These are phyloP conservation scores for Fusarium lyarnte DNA, from an alignment of 2,329 filamentous ascomycete species.

Conservation along the genomic window DNA sequence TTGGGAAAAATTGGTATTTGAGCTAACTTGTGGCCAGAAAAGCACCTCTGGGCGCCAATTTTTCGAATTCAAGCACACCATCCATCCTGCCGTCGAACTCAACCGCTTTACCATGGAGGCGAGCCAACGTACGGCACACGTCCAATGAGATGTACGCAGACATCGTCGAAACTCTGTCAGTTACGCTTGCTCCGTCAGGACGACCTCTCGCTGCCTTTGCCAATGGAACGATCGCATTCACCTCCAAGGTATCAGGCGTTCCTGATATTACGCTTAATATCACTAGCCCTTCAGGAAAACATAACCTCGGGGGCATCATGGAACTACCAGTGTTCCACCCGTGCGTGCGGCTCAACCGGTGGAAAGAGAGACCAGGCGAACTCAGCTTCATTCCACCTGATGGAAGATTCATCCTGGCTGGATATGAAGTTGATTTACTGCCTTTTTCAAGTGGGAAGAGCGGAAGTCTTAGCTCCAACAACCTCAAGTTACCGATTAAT, in stretches of 20 bases:
- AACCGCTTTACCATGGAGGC: constrained; percentile 81
- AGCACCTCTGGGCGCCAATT: constrained; percentile 50
- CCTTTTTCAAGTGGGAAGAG: constrained; percentile 71
- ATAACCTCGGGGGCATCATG: constrained; percentile 77
- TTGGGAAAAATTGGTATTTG: neutral
- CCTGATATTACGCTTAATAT: constrained; percentile 88
- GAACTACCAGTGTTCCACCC: constrained; percentile 95
- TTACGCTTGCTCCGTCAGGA: constrained; percentile 91
- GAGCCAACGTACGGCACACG: constrained; percentile 92
- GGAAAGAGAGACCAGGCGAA: constrained; percentile 88
- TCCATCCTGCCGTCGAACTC: constrained; percentile 57
- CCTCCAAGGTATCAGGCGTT: constrained; percentile 91
- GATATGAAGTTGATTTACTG: constrained; percentile 92
- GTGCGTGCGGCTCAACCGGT: constrained; percentile 88
- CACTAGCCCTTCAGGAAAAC: constrained; percentile 81
- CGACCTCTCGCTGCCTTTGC: constrained; percentile 86
- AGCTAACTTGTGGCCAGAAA: constrained; percentile 49
- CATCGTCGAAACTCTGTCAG: constrained; percentile 87
- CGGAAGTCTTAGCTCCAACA: constrained; percentile 64
- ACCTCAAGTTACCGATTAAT: constrained; percentile 81
- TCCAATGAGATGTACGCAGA: constrained; percentile 98
- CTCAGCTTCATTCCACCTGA: constrained; percentile 97
- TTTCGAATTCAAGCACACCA: constrained; percentile 51
- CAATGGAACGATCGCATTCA: constrained; percentile 94
- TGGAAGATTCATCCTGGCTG: constrained; percentile 90